Percentiles rank a stretch among this genome's conserved stretches.
phyloP scores from a whole-genome alignment of 768 basidiomycete species.

The Lentinula detonsa region DNA sequence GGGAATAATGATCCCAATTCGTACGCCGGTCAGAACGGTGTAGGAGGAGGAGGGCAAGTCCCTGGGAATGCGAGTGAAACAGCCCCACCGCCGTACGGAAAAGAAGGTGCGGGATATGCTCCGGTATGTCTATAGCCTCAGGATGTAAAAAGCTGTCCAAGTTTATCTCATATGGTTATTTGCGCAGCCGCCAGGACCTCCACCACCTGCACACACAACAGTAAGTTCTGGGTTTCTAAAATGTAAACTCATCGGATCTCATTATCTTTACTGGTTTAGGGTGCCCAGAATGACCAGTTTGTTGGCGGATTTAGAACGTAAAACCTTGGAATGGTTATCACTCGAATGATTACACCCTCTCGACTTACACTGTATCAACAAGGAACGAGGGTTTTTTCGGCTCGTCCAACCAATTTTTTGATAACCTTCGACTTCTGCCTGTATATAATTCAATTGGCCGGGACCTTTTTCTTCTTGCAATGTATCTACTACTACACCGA shows the following conservation, averaged over 20 bases:
- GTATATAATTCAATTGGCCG: no score
- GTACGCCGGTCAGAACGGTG: not conserved
- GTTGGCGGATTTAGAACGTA: constrained; percentile 3
- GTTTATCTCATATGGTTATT: not conserved
- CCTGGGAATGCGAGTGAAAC: not conserved
- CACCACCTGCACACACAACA: not conserved
- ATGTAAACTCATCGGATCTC: no score
- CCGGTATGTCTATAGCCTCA: not conserved
- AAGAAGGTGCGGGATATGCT: not conserved
- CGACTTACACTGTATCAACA: no score
- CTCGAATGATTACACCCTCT: no score
- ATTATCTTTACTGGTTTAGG: not conserved
- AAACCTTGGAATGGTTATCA: no score
- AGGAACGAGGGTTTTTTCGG: no score
- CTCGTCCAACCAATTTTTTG: no score
- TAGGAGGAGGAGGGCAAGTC: not conserved
- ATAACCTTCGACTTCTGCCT: no score
- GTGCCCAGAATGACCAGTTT: not conserved
- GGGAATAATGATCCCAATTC: not conserved
- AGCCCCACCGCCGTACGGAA: not conserved
- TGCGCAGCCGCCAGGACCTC: not conserved
- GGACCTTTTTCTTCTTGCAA: no score
- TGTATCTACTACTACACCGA: no score
- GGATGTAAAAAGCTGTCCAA: no score
- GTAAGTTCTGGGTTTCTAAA: no score